phyloP scores from a whole-genome alignment of 169 alveolate species.

The Eimeria maxima region DNA sequence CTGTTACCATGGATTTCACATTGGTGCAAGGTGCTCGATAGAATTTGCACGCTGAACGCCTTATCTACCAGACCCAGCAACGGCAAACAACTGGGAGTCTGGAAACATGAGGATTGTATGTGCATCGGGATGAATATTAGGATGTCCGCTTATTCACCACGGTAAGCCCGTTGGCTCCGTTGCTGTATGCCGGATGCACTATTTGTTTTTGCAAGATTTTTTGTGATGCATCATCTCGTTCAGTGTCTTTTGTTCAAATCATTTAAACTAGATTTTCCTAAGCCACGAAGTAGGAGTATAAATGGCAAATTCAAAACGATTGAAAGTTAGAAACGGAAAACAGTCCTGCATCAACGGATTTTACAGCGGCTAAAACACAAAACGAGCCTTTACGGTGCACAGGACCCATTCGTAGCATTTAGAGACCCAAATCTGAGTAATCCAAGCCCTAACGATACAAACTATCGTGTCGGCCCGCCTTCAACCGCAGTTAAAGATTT shows the following conservation, averaged over 20 bases:
- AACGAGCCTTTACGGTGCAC: not conserved
- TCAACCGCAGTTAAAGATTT: not conserved
- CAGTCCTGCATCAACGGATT: not conserved
- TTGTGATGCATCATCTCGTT: not conserved
- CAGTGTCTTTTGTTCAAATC: not conserved
- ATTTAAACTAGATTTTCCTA: not conserved
- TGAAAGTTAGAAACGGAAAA: not conserved
- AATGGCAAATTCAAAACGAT: constrained; percentile 38
- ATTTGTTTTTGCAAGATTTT: not conserved
- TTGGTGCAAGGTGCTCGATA: not conserved
- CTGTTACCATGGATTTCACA: not conserved
- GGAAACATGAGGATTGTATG: not conserved
- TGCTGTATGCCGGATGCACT: not conserved
- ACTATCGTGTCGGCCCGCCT: not conserved
- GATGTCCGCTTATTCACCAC: not conserved
- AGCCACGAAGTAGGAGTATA: not conserved
- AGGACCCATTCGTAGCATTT: not conserved
- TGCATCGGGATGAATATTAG: not conserved
- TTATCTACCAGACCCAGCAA: not conserved
- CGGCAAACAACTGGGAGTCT: not conserved
- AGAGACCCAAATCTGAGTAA: not conserved
- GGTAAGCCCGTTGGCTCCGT: not conserved
- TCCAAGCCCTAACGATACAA: not conserved
- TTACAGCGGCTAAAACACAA: not conserved
- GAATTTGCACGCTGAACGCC: not conserved